Percentiles rank a stretch among this genome's conserved stretches.
Conservation (phyloP, 1,139 yeast genomes). For the Yamadazyma buinensis region DNA sequence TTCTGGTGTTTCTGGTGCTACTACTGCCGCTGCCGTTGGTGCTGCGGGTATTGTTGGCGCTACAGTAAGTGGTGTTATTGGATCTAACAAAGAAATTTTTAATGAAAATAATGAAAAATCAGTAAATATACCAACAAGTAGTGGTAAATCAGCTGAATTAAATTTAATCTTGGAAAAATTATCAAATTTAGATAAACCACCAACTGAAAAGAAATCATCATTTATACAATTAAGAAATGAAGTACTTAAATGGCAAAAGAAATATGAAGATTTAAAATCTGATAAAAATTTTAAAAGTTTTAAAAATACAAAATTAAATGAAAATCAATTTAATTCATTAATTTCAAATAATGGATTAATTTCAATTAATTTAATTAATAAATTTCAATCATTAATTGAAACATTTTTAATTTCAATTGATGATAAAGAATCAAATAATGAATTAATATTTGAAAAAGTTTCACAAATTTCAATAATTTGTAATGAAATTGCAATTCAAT, state of each 20-base stretch:
- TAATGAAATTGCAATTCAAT: constrained; percentile 45
- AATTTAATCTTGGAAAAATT: constrained; percentile 21
- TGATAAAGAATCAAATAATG: constrained; percentile 32
- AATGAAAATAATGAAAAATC: not conserved
- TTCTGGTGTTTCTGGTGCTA: constrained; percentile 1
- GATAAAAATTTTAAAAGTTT: constrained; percentile 22
- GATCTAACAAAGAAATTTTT: not conserved
- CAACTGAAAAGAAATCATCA: constrained; percentile 9
- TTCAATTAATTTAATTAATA: constrained; percentile 41
- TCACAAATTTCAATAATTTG: constrained; percentile 51
- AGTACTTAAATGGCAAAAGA: constrained; percentile 43
- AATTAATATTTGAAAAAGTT: constrained; percentile 50
- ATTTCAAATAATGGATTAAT: constrained; percentile 42
- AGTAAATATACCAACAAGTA: not conserved
- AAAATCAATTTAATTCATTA: constrained; percentile 26
- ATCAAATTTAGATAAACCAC: constrained; percentile 14
- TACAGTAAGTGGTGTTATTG: constrained; percentile 4
- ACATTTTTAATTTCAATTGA: constrained; percentile 35
- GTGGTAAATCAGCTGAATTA: constrained; percentile 4
- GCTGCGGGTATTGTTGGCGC: not conserved
- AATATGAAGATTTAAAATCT: constrained; percentile 40
- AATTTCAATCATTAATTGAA: constrained; percentile 47
- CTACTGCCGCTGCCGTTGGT: constrained; percentile 4
- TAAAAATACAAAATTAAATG: constrained; percentile 18
- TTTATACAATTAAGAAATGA: constrained; percentile 29